These are phyloP conservation scores for Dipteronia dyeriana DNA, from an alignment of 345 rosid species.

Conservation along the genomic window DNA sequence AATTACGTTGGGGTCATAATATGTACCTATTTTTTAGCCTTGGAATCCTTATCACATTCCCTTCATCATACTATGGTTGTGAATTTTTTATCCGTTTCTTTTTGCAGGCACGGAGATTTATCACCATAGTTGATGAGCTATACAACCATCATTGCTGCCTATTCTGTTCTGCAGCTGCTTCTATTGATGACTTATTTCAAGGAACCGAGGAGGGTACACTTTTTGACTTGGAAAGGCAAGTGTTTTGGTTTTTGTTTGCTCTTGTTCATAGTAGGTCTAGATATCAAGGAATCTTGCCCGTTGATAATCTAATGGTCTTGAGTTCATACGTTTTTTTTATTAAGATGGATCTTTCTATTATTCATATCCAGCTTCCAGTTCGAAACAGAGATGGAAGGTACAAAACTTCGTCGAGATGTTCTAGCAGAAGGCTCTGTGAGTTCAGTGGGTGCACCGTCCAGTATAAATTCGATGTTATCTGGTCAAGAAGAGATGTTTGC, in stretches of 20 bases:
- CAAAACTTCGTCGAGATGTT: slow-evolving; percentile 78
- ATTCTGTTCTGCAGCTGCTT: slow-evolving; percentile 64
- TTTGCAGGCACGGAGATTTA: slow-evolving; percentile 91
- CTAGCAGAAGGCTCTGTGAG: slow-evolving; percentile 70
- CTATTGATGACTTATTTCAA: slow-evolving; percentile 88
- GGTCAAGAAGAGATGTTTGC: slow-evolving; percentile 96
- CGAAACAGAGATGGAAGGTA: slow-evolving; percentile 82
- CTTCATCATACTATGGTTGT: not conserved
- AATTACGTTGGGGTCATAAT: not conserved
- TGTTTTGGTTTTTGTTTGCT: not conserved
- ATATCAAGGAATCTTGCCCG: not conserved
- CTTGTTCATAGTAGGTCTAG: not conserved
- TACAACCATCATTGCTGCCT: slow-evolving; percentile 92
- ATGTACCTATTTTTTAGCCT: not conserved
- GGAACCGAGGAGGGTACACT: slow-evolving; percentile 95
- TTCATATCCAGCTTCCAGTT: slow-evolving; percentile 71
- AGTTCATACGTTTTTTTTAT: not conserved
- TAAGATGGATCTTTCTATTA: slow-evolving; percentile 13
- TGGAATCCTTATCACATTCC: not conserved
- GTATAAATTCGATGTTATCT: slow-evolving; percentile 73
- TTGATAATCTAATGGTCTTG: not conserved
- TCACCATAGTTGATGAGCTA: slow-evolving; percentile 88
- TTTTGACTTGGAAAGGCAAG: slow-evolving; percentile 83
- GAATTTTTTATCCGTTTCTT: not conserved
- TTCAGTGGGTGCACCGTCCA: slow-evolving; percentile 63